These are phyloP conservation scores for Phaeosphaeria sp. DNA, from an alignment of 2,329 filamentous ascomycete species.

Conservation along the genomic window DNA sequence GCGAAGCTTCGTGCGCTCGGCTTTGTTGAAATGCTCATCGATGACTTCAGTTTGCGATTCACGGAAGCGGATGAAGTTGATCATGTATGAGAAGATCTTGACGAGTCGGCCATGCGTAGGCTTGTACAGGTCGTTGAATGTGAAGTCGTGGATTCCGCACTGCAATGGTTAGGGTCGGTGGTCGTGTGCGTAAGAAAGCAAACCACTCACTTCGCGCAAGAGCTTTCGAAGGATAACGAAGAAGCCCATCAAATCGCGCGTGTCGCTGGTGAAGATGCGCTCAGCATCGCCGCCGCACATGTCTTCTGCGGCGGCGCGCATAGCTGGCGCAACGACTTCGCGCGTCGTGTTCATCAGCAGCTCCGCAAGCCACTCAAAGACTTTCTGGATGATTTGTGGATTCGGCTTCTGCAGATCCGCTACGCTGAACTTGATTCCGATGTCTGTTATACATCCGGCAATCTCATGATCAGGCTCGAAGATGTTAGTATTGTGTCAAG, in stretches of 20 bases:
- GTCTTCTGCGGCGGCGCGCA: slow-evolving; percentile 90
- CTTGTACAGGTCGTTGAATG: slow-evolving; percentile 88
- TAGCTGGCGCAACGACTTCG: slow-evolving; percentile 91
- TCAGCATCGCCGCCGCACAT: slow-evolving; percentile 85
- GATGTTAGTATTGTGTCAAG: slow-evolving; percentile 19
- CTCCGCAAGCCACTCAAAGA: slow-evolving; percentile 98
- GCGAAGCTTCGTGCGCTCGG: slow-evolving; percentile 81
- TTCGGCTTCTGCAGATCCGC: slow-evolving; percentile 93
- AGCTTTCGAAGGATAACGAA: slow-evolving; percentile 83
- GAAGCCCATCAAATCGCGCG: slow-evolving; percentile 94
- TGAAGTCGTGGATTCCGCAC: slow-evolving; percentile 93
- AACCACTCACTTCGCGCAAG: slow-evolving; percentile 65
- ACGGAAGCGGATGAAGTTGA: slow-evolving; percentile 98
- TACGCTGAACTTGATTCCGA: slow-evolving; percentile 86
- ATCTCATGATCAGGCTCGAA: slow-evolving; percentile 75
- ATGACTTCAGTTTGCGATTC: slow-evolving; percentile 90
- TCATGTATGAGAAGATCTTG: slow-evolving; percentile 96
- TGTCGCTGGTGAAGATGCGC: slow-evolving; percentile 78
- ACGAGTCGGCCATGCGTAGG: slow-evolving; percentile 89
- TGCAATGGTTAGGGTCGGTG: slow-evolving; percentile 44
- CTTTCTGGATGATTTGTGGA: slow-evolving; percentile 91
- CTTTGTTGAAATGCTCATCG: slow-evolving; percentile 91
- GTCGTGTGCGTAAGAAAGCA: not conserved
- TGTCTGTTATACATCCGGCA: slow-evolving; percentile 95
- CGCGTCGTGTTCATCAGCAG: slow-evolving; percentile 91